Evolutionary conservation across 805 yeast genomes (phyloP).

Genomic region (Candida morakotiae): DNA sequence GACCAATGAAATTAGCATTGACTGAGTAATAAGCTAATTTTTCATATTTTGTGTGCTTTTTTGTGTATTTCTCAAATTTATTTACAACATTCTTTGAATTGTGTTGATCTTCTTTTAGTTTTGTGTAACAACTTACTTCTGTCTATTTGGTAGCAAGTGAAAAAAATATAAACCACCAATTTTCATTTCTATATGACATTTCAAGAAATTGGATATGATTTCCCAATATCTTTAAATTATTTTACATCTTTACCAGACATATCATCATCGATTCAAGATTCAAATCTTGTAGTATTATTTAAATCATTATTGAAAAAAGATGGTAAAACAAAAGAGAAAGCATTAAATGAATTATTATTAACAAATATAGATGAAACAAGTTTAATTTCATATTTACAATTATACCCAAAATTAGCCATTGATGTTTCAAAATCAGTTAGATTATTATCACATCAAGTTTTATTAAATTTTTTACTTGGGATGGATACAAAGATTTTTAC

Average conservation of each 20-base stretch:
- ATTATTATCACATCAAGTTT: conserved; percentile 56
- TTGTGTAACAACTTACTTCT: too few relatives aligned
- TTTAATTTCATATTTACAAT: conserved; percentile 68
- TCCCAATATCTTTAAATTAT: conserved; percentile 65
- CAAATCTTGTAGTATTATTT: conserved; percentile 61
- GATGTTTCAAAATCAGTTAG: conserved; percentile 70
- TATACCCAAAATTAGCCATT: conserved; percentile 74
- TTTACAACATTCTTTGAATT: too few relatives aligned
- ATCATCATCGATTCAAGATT: conserved; percentile 23
- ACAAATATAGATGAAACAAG: conserved; percentile 46
- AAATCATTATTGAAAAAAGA: conserved; percentile 77
- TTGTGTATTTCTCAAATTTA: too few relatives aligned
- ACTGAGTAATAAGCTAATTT: conserved; percentile 74
- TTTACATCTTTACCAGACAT: conserved; percentile 73
- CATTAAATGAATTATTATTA: conserved; percentile 48
- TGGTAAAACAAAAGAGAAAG: conserved; percentile 80
- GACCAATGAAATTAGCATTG: conserved; percentile 96
- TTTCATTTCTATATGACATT: too few relatives aligned
- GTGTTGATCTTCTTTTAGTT: too few relatives aligned
- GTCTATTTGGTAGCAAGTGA: too few relatives aligned
- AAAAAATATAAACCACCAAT: too few relatives aligned
- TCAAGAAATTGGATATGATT: conserved; percentile 26
- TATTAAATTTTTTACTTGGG: conserved; percentile 42
- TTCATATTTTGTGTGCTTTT: too few relatives aligned
- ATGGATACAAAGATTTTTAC: conserved; percentile 55